phyloP scores from a whole-genome alignment of 208 protist species.

The Borovskyia barvae region DNA sequence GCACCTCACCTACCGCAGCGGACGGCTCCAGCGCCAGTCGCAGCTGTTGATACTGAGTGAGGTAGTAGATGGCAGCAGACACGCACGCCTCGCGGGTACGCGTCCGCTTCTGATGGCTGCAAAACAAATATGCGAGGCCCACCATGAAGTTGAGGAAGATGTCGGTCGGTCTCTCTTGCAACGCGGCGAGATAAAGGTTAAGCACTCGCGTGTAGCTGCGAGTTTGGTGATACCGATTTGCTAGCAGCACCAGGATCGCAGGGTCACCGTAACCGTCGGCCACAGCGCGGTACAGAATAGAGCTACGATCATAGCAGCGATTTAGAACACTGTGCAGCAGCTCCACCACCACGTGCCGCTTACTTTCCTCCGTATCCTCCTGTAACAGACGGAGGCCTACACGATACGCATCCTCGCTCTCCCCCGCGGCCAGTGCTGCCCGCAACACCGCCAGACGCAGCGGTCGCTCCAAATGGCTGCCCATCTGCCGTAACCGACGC shows the following conservation, averaged over 20 bases:
- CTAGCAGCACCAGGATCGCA: conserved; percentile 63
- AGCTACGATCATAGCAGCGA: conserved; percentile 47
- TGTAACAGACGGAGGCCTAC: conserved; percentile 77
- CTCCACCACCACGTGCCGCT: conserved; percentile 67
- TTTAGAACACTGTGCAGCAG: conserved; percentile 79
- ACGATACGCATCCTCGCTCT: conserved; percentile 82
- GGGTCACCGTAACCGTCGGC: conserved; percentile 47
- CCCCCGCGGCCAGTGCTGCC: conserved; percentile 63
- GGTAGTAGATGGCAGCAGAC: conserved; percentile 74
- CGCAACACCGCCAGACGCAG: conserved; percentile 76
- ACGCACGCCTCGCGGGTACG: conserved; percentile 62
- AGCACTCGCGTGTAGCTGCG: conserved; percentile 72
- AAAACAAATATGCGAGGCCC: conserved; percentile 68
- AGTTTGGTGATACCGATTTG: conserved; percentile 74
- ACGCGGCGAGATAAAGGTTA: conserved; percentile 70
- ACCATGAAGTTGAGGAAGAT: conserved; percentile 76
- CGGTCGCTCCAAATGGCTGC: conserved; percentile 54
- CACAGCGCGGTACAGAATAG: conserved; percentile 48
- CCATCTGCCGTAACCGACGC: conserved; percentile 48
- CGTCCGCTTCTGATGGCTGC: conserved; percentile 76
- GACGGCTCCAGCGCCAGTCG: conserved; percentile 37
- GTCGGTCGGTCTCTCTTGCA: conserved; percentile 58
- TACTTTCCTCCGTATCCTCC: conserved; percentile 53
- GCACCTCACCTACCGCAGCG: conserved; percentile 52
- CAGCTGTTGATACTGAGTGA: conserved; percentile 65